These are phyloP conservation scores for Ogataea henricii DNA, from an alignment of 805 yeast species.

Conservation along the genomic window DNA sequence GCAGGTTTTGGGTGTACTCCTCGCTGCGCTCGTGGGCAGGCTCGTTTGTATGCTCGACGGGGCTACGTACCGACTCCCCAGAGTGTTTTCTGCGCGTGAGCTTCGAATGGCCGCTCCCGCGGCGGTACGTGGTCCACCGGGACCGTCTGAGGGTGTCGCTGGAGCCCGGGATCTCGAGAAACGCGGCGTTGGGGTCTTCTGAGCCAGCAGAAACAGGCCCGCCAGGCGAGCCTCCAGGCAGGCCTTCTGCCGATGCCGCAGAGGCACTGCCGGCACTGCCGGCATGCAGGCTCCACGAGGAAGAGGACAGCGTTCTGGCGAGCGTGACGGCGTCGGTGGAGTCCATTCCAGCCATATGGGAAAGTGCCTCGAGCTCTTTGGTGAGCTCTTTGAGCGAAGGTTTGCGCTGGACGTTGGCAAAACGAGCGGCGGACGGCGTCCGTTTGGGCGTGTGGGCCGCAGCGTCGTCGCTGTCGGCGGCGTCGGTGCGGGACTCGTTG, in stretches of 20 bases:
- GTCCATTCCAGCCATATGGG: constrained; percentile 75
- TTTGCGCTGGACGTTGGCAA: constrained; percentile 29
- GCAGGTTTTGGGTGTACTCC: constrained; percentile 14
- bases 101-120: constrained; percentile 30
- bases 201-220: constrained; percentile 25
- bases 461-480: constrained; percentile 5
- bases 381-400: constrained; percentile 75
- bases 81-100: constrained; percentile 10
- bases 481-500: constrained; percentile 17
- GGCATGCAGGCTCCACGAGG: constrained; percentile 49
- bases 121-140: constrained; percentile 52
- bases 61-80: background rate
- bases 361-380: constrained; percentile 69
- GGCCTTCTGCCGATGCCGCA: too few relatives aligned
- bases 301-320: constrained; percentile 76
- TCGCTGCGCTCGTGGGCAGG: constrained; percentile 7
- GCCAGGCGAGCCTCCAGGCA: background rate
- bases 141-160: constrained; percentile 41
- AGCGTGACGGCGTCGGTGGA: constrained; percentile 80
- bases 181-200: constrained; percentile 16
- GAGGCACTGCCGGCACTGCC: background rate
- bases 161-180: constrained; percentile 20
- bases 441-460: constrained; percentile 1
- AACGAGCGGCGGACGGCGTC: constrained; percentile 6
- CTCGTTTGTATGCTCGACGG: background rate